Evolutionary conservation across 2,329 filamentous ascomycete species (phyloP), one percentile per base, ranked within the genome.

Genomic region (Bipolaris cookei): DNA sequence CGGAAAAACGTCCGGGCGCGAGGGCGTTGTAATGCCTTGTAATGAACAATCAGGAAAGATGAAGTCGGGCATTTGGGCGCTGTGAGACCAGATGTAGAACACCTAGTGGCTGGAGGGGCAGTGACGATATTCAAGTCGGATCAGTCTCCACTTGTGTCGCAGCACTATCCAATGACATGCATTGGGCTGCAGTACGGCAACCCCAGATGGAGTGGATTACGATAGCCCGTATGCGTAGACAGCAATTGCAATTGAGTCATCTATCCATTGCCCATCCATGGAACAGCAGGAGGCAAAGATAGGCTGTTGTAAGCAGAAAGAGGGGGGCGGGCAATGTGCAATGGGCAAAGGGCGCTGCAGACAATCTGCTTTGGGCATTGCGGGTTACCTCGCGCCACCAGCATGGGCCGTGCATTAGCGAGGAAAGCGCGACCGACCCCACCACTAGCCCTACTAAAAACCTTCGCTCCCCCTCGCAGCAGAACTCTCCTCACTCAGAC

Each of bases 101-200:
- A 30, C 3, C 28, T 3, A 30, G 55, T 35, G n/a, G 51, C 28
- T 20, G 38, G 38, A 48, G 41, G 53, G 34, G 16, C 30, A 44
- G 50, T 57, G 51, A 54, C 51, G 44, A 58, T 58, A 43, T 47
- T 54, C 41, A 38, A 38, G 37, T 52, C 35, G 39, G 25, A 49
- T 39, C 23, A 43, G 50, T 50, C 39, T 54, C 49, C 59, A 55
- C 55, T 30, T 32, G 51, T 32, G 38, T 43, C 42, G 55, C 55
- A 43, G 55, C 58, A 52, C 54, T 54, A 61, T 60, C 62, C 62
- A 65, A 62, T 63, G 50, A 53, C 46, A 56, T 61, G 51, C 54
- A 42, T 62, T 59, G 53, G 60, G 58, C 61, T 53, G 61, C 48
- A 21, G 58, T 41, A 25, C 42, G 20, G 25, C 35, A 30, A 42